Conservation (phyloP, 768 basidiomycete genomes). For the Tricholoma hemisulphureum region DNA sequence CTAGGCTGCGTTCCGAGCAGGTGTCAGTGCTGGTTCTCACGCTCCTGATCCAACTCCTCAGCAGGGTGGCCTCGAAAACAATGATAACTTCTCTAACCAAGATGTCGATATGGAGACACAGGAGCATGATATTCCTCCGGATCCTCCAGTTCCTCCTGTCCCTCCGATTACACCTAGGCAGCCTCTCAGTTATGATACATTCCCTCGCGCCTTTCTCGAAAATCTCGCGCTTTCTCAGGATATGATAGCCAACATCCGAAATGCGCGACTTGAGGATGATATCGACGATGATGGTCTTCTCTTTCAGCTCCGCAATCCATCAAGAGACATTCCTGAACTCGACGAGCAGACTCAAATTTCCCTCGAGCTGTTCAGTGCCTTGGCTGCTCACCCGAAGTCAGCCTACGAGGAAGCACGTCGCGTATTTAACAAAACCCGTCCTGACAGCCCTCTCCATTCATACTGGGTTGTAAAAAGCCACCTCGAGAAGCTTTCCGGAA, state of each 20-base stretch:
- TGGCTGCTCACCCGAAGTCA: too few relatives aligned
- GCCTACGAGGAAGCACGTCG: too few relatives aligned
- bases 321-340: not conserved
- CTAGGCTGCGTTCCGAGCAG: too few relatives aligned
- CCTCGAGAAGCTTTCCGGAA: not conserved
- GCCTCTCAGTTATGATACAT: not conserved
- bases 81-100: not conserved
- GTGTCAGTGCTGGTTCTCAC: too few relatives aligned
- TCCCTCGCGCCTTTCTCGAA: not conserved
- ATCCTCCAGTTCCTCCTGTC: not conserved
- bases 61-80: not conserved
- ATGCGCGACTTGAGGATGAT: too few relatives aligned
- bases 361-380: too few relatives aligned
- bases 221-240: not conserved
- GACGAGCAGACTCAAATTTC: too few relatives aligned
- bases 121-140: too few relatives aligned
- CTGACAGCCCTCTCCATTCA: too few relatives aligned
- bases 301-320: not conserved
- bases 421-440: too few relatives aligned
- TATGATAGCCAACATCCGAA: not conserved
- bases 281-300: not conserved
- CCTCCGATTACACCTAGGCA: not conserved
- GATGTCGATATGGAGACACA: not conserved
- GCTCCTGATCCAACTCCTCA: not conserved
- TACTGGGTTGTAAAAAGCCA: not conserved